These are phyloP conservation scores for Geranium brycei DNA, from an alignment of 345 rosid genomes.

Conservation along the genomic window DNA sequence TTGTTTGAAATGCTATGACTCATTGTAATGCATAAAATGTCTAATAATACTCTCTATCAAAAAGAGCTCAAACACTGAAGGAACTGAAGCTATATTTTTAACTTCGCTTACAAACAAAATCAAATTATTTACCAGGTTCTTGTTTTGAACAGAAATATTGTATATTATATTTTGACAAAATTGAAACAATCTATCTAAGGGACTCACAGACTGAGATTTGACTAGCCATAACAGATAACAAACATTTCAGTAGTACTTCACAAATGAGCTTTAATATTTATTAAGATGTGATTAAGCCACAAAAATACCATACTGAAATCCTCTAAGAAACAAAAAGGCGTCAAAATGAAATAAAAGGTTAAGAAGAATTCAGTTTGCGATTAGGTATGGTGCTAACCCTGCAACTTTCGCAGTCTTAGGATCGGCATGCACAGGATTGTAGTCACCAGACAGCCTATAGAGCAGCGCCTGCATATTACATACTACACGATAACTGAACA, in stretches of 20 bases:
- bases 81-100: too few relatives aligned
- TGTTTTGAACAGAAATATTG: not conserved
- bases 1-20: too few relatives aligned
- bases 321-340: too few relatives aligned
- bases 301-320: too few relatives aligned
- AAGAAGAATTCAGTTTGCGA: not conserved
- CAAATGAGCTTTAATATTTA: too few relatives aligned
- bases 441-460: conserved; percentile 88
- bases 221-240: too few relatives aligned
- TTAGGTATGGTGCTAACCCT: conserved; percentile 28
- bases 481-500: not conserved
- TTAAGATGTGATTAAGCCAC: too few relatives aligned
- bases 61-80: too few relatives aligned
- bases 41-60: too few relatives aligned
- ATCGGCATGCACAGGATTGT: conserved; percentile 91
- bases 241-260: too few relatives aligned
- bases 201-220: too few relatives aligned
- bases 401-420: conserved; percentile 56
- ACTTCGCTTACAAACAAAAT: too few relatives aligned
- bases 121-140: not conserved
- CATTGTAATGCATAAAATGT: not conserved
- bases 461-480: conserved; percentile 59
- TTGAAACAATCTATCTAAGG: not conserved
- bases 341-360: not conserved
- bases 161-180: not conserved